These are phyloP conservation scores for Colletotrichum musae DNA, from an alignment of 2,329 filamentous ascomycete genomes.

Conservation along the genomic window DNA sequence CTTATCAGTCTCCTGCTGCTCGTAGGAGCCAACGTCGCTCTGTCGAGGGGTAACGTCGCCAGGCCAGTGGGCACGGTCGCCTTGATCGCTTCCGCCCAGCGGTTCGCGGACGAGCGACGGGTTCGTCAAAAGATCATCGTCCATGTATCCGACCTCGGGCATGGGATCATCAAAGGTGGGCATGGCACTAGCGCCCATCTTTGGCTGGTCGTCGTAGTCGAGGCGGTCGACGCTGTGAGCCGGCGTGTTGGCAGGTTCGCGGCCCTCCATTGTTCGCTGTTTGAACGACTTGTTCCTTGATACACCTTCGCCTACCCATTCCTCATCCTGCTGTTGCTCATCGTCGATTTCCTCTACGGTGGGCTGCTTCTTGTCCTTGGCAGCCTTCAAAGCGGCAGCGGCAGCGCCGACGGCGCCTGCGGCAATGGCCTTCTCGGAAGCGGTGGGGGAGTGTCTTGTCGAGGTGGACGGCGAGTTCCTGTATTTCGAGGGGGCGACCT, in stretches of 20 bases:
- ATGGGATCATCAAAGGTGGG: constrained; percentile 79
- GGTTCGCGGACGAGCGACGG: constrained; percentile 86
- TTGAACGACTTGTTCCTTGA: constrained; percentile 76
- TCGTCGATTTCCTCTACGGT: constrained; percentile 51
- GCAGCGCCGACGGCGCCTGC: constrained; percentile 69
- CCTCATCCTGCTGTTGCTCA: constrained; percentile 50
- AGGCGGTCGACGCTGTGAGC: constrained; percentile 72
- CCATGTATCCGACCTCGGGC: constrained; percentile 80
- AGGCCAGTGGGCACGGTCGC: constrained; percentile 49
- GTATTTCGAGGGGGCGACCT: constrained; percentile 63
- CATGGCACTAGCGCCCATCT: constrained; percentile 78
- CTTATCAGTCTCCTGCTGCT: constrained; percentile 45
- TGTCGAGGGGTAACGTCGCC: constrained; percentile 50
- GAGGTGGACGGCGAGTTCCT: constrained; percentile 69
- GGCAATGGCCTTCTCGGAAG: constrained; percentile 71
- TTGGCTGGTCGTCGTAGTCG: constrained; percentile 66
- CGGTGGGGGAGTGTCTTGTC: constrained; percentile 64
- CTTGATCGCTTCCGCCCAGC: constrained; percentile 65
- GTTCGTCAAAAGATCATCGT: constrained; percentile 84
- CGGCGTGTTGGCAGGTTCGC: constrained; percentile 68
- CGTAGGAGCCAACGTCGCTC: constrained; percentile 47
- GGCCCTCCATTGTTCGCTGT: constrained; percentile 72
- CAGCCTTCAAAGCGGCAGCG: constrained; percentile 65
- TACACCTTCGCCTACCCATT: constrained; percentile 65
- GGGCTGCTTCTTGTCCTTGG: constrained; percentile 60